These are phyloP conservation scores for Psilocybe sp. DNA, from an alignment of 768 basidiomycete genomes.

Conservation along the genomic window DNA sequence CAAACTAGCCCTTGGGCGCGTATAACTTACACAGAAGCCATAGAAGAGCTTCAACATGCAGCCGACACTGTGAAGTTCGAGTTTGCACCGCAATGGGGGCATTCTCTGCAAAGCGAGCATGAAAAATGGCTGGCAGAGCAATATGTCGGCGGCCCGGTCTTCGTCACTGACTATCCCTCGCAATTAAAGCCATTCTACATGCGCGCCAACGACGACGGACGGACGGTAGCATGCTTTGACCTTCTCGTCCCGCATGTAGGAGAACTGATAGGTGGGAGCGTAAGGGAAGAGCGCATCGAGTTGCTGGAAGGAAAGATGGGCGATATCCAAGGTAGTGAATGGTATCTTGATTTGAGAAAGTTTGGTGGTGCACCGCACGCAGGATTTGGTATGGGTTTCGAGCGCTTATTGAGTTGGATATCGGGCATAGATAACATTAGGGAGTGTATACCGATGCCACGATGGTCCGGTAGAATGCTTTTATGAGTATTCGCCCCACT, in stretches of 20 bases:
- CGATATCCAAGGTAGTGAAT: constrained; percentile 38
- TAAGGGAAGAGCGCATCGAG: constrained; percentile 74
- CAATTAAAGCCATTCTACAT: constrained; percentile 94
- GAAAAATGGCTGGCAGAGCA: constrained; percentile 85
- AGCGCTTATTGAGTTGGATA: constrained; percentile 84
- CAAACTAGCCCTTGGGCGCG: constrained; percentile 53
- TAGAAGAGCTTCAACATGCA: constrained; percentile 47
- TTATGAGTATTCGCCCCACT: constrained; percentile 37
- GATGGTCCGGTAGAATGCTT: constrained; percentile 82
- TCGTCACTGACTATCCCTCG: constrained; percentile 88
- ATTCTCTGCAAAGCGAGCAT: constrained; percentile 81
- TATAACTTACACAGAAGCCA: constrained; percentile 77
- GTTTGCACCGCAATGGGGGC: constrained; percentile 65
- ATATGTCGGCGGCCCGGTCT: constrained; percentile 72
- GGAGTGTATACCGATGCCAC: constrained; percentile 89
- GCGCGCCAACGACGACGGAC: constrained; percentile 52
- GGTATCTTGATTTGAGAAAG: constrained; percentile 83
- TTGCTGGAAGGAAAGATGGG: constrained; percentile 51
- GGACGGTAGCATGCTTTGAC: constrained; percentile 88
- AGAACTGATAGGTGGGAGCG: constrained; percentile 89
- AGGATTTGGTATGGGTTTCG: constrained; percentile 96
- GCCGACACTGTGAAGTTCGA: constrained; percentile 39
- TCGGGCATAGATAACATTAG: constrained; percentile 87
- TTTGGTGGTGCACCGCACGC: constrained; percentile 91
- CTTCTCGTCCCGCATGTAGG: constrained; percentile 85